phyloP scores from a whole-genome alignment of 208 protist genomes.

The Acanthamoeba sp. region DNA sequence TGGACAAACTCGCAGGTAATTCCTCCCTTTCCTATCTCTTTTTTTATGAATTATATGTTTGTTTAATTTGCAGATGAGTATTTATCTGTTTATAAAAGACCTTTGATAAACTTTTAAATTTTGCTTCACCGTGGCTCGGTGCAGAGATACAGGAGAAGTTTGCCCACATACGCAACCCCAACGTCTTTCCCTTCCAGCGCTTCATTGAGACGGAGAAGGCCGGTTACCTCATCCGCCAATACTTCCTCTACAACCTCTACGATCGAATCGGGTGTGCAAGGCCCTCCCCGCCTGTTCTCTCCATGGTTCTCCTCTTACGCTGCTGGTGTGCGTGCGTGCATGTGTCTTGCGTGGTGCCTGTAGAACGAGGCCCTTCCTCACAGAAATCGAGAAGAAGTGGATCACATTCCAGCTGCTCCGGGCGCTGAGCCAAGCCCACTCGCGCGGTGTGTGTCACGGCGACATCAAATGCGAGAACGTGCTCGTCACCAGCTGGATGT shows the following conservation, averaged over 20 bases:
- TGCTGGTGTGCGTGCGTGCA: too few species aligned
- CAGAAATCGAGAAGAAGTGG: conserved; percentile 83
- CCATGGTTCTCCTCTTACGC: too few species aligned
- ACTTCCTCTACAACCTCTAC: conserved; percentile 85
- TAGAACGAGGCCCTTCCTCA: conserved; percentile 81
- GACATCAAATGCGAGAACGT: conserved; percentile 90
- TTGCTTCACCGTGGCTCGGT: neutral
- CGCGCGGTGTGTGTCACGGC: conserved; percentile 83
- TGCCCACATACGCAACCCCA: conserved; percentile 3
- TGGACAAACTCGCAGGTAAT: conserved; percentile 75
- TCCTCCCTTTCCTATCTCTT: neutral
- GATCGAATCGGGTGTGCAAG: conserved; percentile 82
- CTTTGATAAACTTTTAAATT: neutral
- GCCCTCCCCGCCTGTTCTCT: too few species aligned
- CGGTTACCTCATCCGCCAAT: conserved; percentile 85
- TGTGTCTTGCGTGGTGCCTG: neutral
- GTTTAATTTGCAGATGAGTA: neutral
- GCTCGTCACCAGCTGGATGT: conserved; percentile 86
- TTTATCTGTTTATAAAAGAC: neutral
- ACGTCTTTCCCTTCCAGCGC: conserved; percentile 83
- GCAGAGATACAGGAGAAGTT: conserved; percentile 79
- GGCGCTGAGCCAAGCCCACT: conserved; percentile 76
- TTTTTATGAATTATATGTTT: neutral
- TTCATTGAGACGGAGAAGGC: conserved; percentile 85
- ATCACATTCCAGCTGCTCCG: conserved; percentile 83